These are phyloP conservation scores for Millerozyma acaciae DNA, from an alignment of 805 yeast genomes.

Conservation along the genomic window DNA sequence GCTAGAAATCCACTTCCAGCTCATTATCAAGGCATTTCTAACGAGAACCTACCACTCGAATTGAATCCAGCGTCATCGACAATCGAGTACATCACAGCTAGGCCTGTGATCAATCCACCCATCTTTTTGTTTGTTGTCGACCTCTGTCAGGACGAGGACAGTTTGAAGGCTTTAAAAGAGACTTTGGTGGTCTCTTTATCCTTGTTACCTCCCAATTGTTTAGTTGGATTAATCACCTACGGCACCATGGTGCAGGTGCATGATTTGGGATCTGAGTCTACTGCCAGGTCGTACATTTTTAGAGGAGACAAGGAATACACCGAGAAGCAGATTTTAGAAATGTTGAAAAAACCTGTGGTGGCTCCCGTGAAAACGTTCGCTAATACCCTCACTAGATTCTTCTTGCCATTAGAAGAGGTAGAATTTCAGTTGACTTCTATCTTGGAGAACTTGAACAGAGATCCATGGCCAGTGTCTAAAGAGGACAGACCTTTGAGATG, in stretches of 20 bases:
- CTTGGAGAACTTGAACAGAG: constrained; percentile 71
- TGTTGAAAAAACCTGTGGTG: constrained; percentile 37
- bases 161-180: constrained; percentile 78
- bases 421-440: constrained; percentile 80
- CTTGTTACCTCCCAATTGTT: constrained; percentile 83
- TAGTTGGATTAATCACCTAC: constrained; percentile 81
- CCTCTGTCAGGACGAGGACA: constrained; percentile 85
- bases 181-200: constrained; percentile 71
- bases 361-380: constrained; percentile 22
- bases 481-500: constrained; percentile 85
- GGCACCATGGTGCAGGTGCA: constrained; percentile 91
- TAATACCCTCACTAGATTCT: constrained; percentile 52
- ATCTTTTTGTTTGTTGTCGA: constrained; percentile 83
- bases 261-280: constrained; percentile 62
- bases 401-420: constrained; percentile 69
- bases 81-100: constrained; percentile 77
- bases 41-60: constrained; percentile 78
- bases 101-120: constrained; percentile 83
- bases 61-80: constrained; percentile 66
- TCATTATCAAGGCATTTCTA: constrained; percentile 72
- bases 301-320: constrained; percentile 86
- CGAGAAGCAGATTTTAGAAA: constrained; percentile 60
- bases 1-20: constrained; percentile 77
- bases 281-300: constrained; percentile 75
- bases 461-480: constrained; percentile 86